phyloP scores from a whole-genome alignment of 2,329 filamentous ascomycete species.

The Colletotrichum incanum region DNA sequence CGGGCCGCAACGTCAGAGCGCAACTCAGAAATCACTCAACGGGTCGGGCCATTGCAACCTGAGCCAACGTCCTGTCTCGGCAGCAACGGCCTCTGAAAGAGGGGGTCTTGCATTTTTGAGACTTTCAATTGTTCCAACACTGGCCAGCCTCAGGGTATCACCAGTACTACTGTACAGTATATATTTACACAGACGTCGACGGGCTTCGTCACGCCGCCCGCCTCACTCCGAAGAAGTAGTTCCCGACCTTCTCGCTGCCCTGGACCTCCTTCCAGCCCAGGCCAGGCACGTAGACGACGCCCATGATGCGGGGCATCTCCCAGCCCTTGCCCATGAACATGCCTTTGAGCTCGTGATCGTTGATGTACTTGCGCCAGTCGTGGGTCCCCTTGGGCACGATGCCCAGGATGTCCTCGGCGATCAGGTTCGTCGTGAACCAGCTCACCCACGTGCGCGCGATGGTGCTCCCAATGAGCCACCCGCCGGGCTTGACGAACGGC shows the following conservation, averaged over 20 bases:
- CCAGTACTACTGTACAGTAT: conserved; percentile 30
- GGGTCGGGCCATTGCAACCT: neutral
- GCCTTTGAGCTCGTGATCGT: conserved; percentile 81
- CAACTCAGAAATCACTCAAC: neutral
- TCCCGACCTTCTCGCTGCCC: conserved; percentile 88
- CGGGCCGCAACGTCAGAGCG: neutral
- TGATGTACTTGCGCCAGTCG: conserved; percentile 97
- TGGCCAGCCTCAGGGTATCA: conserved; percentile 24
- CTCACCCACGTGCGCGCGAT: conserved; percentile 92
- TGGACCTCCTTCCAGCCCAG: conserved; percentile 89
- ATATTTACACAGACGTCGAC: conserved; percentile 5
- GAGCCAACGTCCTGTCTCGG: neutral
- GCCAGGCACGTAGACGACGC: conserved; percentile 91
- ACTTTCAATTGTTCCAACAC: neutral
- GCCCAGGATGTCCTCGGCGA: conserved; percentile 89
- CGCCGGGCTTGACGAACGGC: conserved; percentile 87
- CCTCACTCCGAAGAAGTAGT: conserved; percentile 95
- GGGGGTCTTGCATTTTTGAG: neutral
- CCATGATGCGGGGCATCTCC: conserved; percentile 76
- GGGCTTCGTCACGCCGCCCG: conserved; percentile 48
- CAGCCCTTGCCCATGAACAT: conserved; percentile 72
- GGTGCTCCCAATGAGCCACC: conserved; percentile 93
- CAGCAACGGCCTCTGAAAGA: neutral
- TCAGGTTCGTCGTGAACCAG: conserved; percentile 92
- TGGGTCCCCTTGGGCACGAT: conserved; percentile 95